Evolutionary conservation across 2,329 filamentous ascomycete genomes (phyloP), one percentile per base, ranked within the genome.

Genomic region (Lachnellula willkommii): DNA sequence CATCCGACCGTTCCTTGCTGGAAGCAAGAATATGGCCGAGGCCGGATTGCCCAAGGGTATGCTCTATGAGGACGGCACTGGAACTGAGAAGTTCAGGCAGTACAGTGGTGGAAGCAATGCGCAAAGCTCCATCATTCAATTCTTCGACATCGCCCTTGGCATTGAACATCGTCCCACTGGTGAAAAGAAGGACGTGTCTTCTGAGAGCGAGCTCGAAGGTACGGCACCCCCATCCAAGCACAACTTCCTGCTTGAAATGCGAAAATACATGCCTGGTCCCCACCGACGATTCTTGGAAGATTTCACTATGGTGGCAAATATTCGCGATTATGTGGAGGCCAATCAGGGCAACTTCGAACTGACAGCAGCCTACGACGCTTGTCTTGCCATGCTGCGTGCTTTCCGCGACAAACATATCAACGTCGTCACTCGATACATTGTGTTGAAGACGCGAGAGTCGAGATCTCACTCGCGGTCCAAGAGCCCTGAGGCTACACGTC

Each of bases 191-290:
- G 75, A 75, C 47, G 65, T 71, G 15, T 68, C 73, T 24, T 71
- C 72, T 4, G 78, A 78, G 37, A 76, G 77, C 51, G 79, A 80
- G 45, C 66, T 68, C 15, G 72, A 72, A 22, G 73, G 73, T 12
- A 74, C 74, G 53, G 69, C 73, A 1, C 74, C 77, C 37, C 75
- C 79, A 24, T 79, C 84, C 5, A 79, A 81, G 42, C 84, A 96
- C 74, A 95, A 94, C 67, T 99, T 99, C 74, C 93, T 99, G 68
- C 84, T 89, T 68, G 94, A 99, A 63, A 99, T 99, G 94, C 88
- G 93, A 56, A 82, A 82, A 47, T 99, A 99, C 74, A 99, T 99
- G 94, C 94, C 94, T 0, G 93, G 91, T 0, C 83, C 88, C 0
- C 94, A 99, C 69, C 88, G 91, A 3, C 85, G 89, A 42, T 99